phyloP scores from a whole-genome alignment of 306 rosid genomes.

The Albizia julibrissin region DNA sequence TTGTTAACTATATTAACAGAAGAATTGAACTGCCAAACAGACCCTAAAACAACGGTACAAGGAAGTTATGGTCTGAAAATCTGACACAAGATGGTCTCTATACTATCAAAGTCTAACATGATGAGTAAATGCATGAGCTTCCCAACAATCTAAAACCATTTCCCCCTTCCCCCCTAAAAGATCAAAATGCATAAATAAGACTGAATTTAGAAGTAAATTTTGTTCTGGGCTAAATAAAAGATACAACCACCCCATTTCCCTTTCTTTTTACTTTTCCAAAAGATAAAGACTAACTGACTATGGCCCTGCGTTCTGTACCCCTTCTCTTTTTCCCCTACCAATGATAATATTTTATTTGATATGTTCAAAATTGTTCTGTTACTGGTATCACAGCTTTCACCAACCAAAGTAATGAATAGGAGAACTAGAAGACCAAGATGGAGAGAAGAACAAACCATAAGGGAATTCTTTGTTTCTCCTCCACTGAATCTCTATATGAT shows the following conservation, averaged over 20 bases:
- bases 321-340: not conserved
- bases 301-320: slow-evolving; percentile 7
- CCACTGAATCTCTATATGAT: slow-evolving; percentile 95
- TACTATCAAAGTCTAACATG: not conserved
- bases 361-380: not conserved
- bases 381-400: not conserved
- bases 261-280: not conserved
- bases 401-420: not conserved
- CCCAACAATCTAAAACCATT: not conserved
- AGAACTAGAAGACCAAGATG: slow-evolving; percentile 13
- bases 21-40: not conserved
- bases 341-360: not conserved
- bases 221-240: not conserved
- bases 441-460: slow-evolving; percentile 68
- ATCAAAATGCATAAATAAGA: slow-evolving; percentile 30
- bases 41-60: not conserved
- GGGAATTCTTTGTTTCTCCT: slow-evolving; percentile 94
- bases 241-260: not conserved
- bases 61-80: slow-evolving; percentile 2
- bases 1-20: not conserved
- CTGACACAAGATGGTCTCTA: not conserved
- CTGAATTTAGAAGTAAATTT: slow-evolving; percentile 22
- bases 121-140: not conserved
- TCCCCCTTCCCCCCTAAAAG: not conserved
- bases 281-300: not conserved